Conservation (phyloP, 78 protist genomes). For the Emiliania huxleyi region DNA sequence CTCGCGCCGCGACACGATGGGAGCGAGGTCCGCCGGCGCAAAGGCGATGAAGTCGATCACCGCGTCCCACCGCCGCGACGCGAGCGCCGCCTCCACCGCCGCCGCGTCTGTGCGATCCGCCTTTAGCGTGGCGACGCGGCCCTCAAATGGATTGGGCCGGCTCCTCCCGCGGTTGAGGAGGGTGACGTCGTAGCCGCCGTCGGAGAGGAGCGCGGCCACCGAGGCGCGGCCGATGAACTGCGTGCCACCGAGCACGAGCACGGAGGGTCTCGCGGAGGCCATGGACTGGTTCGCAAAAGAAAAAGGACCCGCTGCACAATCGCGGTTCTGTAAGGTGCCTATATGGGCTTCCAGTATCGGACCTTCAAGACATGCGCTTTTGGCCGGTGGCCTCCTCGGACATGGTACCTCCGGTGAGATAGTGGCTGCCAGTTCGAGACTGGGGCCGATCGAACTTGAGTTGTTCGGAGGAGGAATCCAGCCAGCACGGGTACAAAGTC, state of each 20-base stretch:
- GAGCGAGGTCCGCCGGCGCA: not conserved
- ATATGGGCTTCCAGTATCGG: too few relatives aligned
- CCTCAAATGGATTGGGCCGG: not conserved
- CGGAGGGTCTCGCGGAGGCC: too few relatives aligned
- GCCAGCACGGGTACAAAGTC: too few relatives aligned
- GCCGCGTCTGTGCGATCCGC: not conserved
- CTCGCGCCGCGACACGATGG: not conserved
- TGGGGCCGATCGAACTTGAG: too few relatives aligned
- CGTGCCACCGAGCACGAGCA: not conserved
- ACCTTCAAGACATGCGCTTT: too few relatives aligned
- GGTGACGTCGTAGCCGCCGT: not conserved
- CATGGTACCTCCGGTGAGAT: too few relatives aligned
- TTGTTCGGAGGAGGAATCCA: too few relatives aligned
- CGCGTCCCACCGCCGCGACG: not conserved
- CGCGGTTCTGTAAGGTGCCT: too few relatives aligned
- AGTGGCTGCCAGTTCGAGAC: too few relatives aligned
- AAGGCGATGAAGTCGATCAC: not conserved
- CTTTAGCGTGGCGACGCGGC: not conserved
- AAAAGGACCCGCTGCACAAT: too few relatives aligned
- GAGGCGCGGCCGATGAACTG: not conserved
- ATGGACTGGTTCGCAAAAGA: too few relatives aligned
- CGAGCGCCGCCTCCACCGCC: not conserved
- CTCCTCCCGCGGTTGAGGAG: not conserved
- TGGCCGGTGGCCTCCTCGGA: too few relatives aligned
- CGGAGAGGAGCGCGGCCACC: not conserved